Conservation (phyloP, 1,284 basidiomycete genomes). For the Leccinum solheimii region DNA sequence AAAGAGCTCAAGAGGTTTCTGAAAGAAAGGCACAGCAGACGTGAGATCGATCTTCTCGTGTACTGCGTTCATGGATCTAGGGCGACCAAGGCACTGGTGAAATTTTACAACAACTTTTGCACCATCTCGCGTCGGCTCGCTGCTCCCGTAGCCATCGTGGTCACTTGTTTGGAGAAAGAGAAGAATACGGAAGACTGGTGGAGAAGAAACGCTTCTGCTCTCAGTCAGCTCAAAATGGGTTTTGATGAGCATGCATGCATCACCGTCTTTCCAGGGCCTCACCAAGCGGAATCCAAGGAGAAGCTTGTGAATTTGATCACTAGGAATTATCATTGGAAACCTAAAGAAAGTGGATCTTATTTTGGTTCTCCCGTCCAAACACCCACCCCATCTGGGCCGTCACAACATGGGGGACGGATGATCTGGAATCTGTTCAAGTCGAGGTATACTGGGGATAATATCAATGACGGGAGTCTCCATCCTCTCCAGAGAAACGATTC, state of each 20-base stretch:
- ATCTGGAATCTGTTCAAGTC: not conserved
- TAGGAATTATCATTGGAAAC: conserved; percentile 11
- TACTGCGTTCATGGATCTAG: conserved; percentile 32
- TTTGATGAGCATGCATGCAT: conserved; percentile 33
- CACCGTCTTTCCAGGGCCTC: conserved; percentile 17
- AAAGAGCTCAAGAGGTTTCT: conserved; percentile 26
- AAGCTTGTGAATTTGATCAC: conserved; percentile 19
- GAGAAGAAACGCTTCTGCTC: conserved; percentile 10
- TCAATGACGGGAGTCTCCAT: not conserved
- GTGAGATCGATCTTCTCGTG: conserved; percentile 32
- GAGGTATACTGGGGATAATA: not conserved
- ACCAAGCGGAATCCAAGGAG: conserved; percentile 12
- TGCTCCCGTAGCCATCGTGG: conserved; percentile 29
- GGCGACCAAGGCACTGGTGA: conserved; percentile 13
- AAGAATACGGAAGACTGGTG: conserved; percentile 33
- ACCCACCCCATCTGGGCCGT: not conserved
- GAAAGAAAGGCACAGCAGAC: conserved; percentile 17
- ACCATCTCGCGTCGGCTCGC: conserved; percentile 23
- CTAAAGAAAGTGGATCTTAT: conserved; percentile 11
- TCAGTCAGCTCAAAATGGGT: conserved; percentile 15
- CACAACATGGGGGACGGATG: not conserved
- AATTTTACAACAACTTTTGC: conserved; percentile 29
- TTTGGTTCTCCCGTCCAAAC: conserved; percentile 16
- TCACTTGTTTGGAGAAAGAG: conserved; percentile 26
- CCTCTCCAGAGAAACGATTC: not conserved